Evolutionary conservation across 345 rosid species (phyloP).

Genomic region (Aquilaria yunnanensis): DNA sequence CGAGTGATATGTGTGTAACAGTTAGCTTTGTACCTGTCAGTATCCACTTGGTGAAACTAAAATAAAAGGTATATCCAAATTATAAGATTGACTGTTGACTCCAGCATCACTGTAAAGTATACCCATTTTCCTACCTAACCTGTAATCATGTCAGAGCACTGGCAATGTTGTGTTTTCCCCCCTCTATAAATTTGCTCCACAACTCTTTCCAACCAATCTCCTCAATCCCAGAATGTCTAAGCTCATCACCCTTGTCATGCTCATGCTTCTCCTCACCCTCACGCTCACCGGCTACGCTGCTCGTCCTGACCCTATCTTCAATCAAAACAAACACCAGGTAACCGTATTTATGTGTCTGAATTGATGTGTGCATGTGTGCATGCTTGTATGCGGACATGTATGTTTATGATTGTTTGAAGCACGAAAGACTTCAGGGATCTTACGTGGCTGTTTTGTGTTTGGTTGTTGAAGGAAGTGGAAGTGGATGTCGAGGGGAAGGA

Average conservation of each 20-base stretch:
- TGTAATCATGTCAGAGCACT: no score
- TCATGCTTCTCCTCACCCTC: conserved; percentile 19
- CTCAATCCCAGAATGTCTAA: conserved; percentile 16
- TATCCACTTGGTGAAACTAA: no score
- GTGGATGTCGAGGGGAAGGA: conserved; percentile 10
- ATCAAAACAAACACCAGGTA: conserved; percentile 8
- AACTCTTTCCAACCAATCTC: neutral
- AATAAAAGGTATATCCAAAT: no score
- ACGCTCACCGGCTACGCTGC: conserved; percentile 11
- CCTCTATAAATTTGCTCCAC: no score
- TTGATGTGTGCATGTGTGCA: no score
- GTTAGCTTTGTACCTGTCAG: no score
- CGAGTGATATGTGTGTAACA: no score
- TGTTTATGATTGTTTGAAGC: neutral
- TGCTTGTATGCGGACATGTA: no score
- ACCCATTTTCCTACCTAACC: no score
- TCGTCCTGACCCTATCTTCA: conserved; percentile 9
- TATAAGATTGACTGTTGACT: no score
- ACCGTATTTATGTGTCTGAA: neutral
- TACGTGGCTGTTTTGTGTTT: neutral
- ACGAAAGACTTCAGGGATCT: neutral
- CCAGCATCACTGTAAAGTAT: no score
- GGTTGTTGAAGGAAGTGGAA: conserved; percentile 11
- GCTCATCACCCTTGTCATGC: conserved; percentile 15
- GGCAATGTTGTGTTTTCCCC: no score